A percentile compares a stretch with the other conserved stretches of the same genome.
These are phyloP conservation scores for Millerago galiae DNA, from an alignment of 805 yeast genomes.

Conservation along the genomic window DNA sequence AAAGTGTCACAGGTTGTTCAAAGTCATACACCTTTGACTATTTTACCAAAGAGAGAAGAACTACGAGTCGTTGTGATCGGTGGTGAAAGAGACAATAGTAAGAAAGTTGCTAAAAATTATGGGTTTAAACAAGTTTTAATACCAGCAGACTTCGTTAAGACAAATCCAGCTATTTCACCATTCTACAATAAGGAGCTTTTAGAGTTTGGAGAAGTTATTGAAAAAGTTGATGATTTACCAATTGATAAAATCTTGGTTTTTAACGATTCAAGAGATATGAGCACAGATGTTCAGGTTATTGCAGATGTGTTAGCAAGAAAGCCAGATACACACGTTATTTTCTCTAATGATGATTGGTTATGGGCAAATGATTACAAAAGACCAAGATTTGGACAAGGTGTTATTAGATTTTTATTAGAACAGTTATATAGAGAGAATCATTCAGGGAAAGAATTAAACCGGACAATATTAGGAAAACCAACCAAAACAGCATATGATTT, in stretches of 20 bases:
- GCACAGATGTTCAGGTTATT: slow-evolving; percentile 75
- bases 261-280: slow-evolving; percentile 87
- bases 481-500: slow-evolving; percentile 71
- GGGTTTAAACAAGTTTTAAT: slow-evolving; percentile 74
- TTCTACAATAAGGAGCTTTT: slow-evolving; percentile 49
- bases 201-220: slow-evolving; percentile 26
- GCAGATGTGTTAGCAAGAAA: slow-evolving; percentile 60
- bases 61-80: slow-evolving; percentile 76
- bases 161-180: slow-evolving; percentile 73
- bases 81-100: slow-evolving; percentile 64
- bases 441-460: slow-evolving; percentile 37
- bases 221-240: slow-evolving; percentile 15
- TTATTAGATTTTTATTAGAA: slow-evolving; percentile 60
- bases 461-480: slow-evolving; percentile 76
- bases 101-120: slow-evolving; percentile 65
- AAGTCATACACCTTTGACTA: slow-evolving; percentile 80
- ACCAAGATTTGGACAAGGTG: slow-evolving; percentile 91
- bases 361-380: slow-evolving; percentile 81
- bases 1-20: slow-evolving; percentile 58
- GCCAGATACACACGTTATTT: slow-evolving; percentile 66
- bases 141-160: slow-evolving; percentile 63
- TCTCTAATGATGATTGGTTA: slow-evolving; percentile 75
- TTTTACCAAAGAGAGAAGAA: slow-evolving; percentile 42
- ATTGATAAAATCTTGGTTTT: slow-evolving; percentile 74
- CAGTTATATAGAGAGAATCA: slow-evolving; percentile 50